phyloP scores from a whole-genome alignment of 768 basidiomycete genomes.

The Rhodosporidiobolus odoratus region DNA sequence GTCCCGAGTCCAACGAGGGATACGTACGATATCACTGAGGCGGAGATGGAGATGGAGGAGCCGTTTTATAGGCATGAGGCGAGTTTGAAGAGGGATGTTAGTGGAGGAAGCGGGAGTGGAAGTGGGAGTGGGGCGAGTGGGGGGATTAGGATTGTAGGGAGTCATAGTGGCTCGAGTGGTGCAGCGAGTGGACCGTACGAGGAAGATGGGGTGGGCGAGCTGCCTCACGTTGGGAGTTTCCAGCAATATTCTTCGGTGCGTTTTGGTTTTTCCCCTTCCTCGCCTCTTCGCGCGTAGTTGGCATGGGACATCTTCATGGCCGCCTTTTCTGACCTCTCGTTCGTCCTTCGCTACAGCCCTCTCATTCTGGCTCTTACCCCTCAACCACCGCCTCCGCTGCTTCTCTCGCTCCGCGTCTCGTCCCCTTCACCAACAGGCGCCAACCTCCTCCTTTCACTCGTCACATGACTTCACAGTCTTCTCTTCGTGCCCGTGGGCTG shows the following conservation, averaged over 20 bases:
- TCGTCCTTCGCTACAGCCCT: background rate
- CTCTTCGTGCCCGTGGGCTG: constrained; percentile 3
- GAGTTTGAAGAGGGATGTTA: background rate
- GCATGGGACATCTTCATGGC: no score
- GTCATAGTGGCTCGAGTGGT: constrained; percentile 4
- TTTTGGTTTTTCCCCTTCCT: no score
- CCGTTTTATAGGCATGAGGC: background rate
- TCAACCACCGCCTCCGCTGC: constrained; percentile 15
- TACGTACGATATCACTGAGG: constrained; percentile 11
- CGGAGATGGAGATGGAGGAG: no score
- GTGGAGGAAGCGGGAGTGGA: background rate
- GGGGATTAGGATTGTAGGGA: constrained; percentile 29
- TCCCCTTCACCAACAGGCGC: constrained; percentile 27
- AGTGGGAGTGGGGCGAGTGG: background rate
- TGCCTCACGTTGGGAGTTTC: constrained; percentile 4
- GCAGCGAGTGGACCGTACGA: no score
- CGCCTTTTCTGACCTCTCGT: no score
- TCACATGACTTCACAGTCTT: constrained; percentile 4
- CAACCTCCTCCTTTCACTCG: constrained; percentile 9
- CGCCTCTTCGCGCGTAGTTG: no score
- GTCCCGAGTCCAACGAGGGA: constrained; percentile 11
- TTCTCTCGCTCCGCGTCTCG: constrained; percentile 28
- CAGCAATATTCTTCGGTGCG: constrained; percentile 25
- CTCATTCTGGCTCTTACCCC: constrained; percentile 16
- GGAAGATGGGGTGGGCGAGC: no score